phyloP scores from a whole-genome alignment of 768 basidiomycete species.

The Lentinus tigrinus region DNA sequence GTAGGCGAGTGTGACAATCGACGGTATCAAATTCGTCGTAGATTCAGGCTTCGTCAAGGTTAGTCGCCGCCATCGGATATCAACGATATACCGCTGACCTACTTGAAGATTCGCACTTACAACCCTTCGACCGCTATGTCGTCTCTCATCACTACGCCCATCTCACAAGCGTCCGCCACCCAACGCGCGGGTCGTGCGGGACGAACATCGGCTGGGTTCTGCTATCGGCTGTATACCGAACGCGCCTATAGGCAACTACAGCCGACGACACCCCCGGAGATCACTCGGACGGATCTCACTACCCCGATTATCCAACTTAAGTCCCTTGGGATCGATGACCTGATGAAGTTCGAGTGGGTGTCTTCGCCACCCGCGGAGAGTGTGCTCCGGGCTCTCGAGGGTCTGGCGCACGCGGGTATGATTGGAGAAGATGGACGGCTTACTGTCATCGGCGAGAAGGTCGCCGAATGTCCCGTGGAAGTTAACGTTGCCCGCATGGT shows the following conservation, averaged over 20 bases:
- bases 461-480: slow-evolving; percentile 93
- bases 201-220: slow-evolving; percentile 87
- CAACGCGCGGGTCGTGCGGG: slow-evolving; percentile 96
- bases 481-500: slow-evolving; percentile 95
- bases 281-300: slow-evolving; percentile 87
- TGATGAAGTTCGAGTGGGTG: slow-evolving; percentile 97
- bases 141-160: slow-evolving; percentile 78
- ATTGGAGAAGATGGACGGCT: slow-evolving; percentile 79
- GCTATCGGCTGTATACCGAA: slow-evolving; percentile 86
- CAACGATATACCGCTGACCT: neutral
- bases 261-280: slow-evolving; percentile 80
- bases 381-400: slow-evolving; percentile 83
- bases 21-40: slow-evolving; percentile 90
- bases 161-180: slow-evolving; percentile 84
- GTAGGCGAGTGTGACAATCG: slow-evolving; percentile 94
- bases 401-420: slow-evolving; percentile 78
- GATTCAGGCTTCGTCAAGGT: slow-evolving; percentile 97
- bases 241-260: slow-evolving; percentile 60
- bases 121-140: slow-evolving; percentile 86
- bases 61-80: slow-evolving; percentile 8
- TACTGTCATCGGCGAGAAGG: slow-evolving; percentile 75
- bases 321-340: slow-evolving; percentile 89
- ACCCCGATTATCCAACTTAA: slow-evolving; percentile 93
- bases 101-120: slow-evolving; percentile 76
- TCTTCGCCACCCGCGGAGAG: slow-evolving; percentile 84